Conservation (phyloP, 495 filamentous ascomycete species). For the Saxophila tyrrhenica region DNA sequence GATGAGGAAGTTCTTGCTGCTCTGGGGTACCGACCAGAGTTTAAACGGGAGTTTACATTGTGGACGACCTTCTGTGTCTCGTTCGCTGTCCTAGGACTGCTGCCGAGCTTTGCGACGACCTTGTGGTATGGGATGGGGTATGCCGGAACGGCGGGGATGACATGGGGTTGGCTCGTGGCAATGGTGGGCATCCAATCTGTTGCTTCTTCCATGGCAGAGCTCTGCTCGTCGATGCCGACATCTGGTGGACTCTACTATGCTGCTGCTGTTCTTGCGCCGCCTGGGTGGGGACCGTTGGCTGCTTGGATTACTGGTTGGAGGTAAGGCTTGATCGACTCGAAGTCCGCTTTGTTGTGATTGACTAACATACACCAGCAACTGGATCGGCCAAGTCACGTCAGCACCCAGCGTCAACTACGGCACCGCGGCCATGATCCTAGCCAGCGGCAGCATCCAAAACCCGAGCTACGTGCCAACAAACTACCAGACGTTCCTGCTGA, state of each 20-base stretch:
- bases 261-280: conserved; percentile 64
- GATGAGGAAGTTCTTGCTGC: conserved; percentile 62
- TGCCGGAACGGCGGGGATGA: conserved; percentile 66
- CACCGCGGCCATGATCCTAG: conserved; percentile 60
- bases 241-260: conserved; percentile 73
- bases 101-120: conserved; percentile 66
- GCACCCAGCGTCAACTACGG: conserved; percentile 57
- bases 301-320: conserved; percentile 52
- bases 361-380: conserved; percentile 41
- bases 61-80: conserved; percentile 73
- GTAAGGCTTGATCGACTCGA: conserved; percentile 55
- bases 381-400: conserved; percentile 53
- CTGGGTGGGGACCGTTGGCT: conserved; percentile 62
- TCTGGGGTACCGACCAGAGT: conserved; percentile 60
- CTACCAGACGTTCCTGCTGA: conserved; percentile 64
- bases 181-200: conserved; percentile 67
- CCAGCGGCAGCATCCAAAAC: conserved; percentile 55
- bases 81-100: conserved; percentile 62
- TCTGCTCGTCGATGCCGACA: conserved; percentile 58
- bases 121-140: conserved; percentile 74
- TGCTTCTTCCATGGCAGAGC: conserved; percentile 55
- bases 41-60: conserved; percentile 73
- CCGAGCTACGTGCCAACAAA: conserved; percentile 51
- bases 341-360: conserved; percentile 63
- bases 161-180: conserved; percentile 70